Evolutionary conservation across 257 asterid species (phyloP).

Genomic region (Galeopsis tetrahit): DNA sequence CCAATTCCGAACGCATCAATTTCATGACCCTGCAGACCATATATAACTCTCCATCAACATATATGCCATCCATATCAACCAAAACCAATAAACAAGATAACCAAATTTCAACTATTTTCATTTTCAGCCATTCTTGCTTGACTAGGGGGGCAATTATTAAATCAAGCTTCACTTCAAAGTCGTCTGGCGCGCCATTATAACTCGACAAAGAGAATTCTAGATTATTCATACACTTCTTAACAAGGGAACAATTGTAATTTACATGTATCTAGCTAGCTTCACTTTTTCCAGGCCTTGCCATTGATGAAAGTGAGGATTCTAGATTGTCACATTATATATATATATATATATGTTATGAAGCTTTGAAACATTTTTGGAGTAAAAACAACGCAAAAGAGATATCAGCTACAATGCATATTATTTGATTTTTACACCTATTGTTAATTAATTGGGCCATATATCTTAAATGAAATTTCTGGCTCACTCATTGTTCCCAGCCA

Average conservation of each 20-base stretch:
- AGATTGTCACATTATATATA: too few relatives aligned
- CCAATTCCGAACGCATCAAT: conserved; percentile 96
- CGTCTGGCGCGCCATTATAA: too few relatives aligned
- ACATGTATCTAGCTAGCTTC: too few relatives aligned
- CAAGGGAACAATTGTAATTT: too few relatives aligned
- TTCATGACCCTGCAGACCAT: conserved; percentile 81
- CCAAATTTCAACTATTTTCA: not conserved
- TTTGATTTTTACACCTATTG: not conserved
- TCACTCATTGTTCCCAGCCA: not conserved
- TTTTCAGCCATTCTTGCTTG: conserved; percentile 6
- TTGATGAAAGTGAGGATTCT: too few relatives aligned
- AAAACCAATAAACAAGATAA: not conserved
- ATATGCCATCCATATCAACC: conserved; percentile 12
- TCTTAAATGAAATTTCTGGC: not conserved
- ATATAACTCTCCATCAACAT: not conserved
- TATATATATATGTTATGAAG: too few relatives aligned
- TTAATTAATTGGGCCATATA: too few relatives aligned
- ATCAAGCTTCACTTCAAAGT: too few relatives aligned
- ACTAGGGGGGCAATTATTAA: not conserved
- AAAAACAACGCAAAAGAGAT: not conserved
- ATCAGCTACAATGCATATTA: not conserved
- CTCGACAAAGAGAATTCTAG: too few relatives aligned
- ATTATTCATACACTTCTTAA: too few relatives aligned
- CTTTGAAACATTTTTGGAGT: too few relatives aligned
- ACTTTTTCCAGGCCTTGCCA: too few relatives aligned